Percentiles rank a stretch among this genome's conserved stretches.
These are phyloP conservation scores for Starmerella asiatica DNA, from an alignment of 805 yeast genomes.

Conservation along the genomic window DNA sequence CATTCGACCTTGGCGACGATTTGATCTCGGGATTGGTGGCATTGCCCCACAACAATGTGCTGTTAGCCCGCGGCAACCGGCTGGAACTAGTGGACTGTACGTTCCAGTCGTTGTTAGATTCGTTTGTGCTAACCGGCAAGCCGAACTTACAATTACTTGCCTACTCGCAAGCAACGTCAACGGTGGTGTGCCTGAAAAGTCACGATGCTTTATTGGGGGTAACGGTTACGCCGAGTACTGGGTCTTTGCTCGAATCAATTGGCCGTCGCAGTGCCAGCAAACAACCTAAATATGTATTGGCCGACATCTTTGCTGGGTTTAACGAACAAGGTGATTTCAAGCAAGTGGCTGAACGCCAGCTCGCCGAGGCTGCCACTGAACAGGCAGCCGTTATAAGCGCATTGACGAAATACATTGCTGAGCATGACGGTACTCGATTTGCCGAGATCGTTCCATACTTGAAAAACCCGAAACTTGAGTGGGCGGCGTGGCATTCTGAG, in stretches of 20 bases:
- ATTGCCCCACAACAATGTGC: conserved; percentile 14
- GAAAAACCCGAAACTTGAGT: conserved; percentile 9
- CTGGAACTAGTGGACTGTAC: conserved; percentile 17
- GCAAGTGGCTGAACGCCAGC: conserved; percentile 24
- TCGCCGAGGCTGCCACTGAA: conserved; percentile 28
- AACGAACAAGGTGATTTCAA: conserved; percentile 20
- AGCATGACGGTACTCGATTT: conserved; percentile 19
- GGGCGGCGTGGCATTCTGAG: conserved; percentile 6
- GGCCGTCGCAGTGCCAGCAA: conserved; percentile 16
- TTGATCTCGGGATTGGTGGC: conserved; percentile 12
- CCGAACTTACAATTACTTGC: conserved; percentile 5
- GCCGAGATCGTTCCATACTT: conserved; percentile 15
- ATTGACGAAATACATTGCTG: conserved; percentile 34
- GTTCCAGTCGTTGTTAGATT: conserved; percentile 12
- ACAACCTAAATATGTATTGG: conserved; percentile 11
- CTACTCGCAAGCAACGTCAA: conserved; percentile 10
- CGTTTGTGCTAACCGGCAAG: conserved; percentile 1
- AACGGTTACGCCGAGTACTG: conserved; percentile 13
- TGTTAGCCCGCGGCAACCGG: conserved; percentile 4
- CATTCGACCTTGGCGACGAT: conserved; percentile 8
- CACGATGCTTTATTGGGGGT: conserved; percentile 18
- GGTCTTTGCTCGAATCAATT: conserved; percentile 20
- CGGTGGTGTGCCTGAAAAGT: conserved; percentile 11
- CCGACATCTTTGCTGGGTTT: conserved; percentile 28
- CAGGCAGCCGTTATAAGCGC: conserved; percentile 31